A percentile compares a stretch with the other conserved stretches of the same genome.
These are phyloP conservation scores for Piper longum DNA, from an alignment of 164 flowering plant species.

Conservation along the genomic window DNA sequence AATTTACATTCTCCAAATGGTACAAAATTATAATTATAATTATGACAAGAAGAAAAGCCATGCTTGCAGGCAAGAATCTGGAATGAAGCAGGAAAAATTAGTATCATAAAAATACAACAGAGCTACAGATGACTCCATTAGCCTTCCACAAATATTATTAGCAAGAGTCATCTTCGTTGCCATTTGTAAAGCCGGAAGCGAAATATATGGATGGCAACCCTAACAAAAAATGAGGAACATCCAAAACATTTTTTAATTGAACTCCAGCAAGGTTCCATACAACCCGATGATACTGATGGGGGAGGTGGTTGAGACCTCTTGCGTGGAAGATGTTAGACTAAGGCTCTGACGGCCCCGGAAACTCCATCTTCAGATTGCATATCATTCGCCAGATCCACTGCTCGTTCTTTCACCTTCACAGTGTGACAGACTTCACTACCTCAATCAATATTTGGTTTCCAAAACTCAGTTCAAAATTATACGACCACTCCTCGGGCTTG, in stretches of 20 bases:
- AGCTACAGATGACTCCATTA: not conserved
- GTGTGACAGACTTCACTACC: not conserved
- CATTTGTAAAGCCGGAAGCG: too few relatives aligned
- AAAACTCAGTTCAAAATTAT: not conserved
- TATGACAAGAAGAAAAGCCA: too few relatives aligned
- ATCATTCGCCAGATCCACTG: conserved; percentile 63
- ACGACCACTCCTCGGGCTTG: conserved; percentile 32
- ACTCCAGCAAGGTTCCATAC: conserved; percentile 16
- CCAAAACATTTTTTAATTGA: conserved; percentile 37
- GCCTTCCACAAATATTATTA: not conserved
- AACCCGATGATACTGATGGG: conserved; percentile 24
- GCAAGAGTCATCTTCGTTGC: not conserved
- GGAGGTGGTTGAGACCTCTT: conserved; percentile 21
- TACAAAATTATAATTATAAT: too few relatives aligned
- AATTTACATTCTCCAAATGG: too few relatives aligned
- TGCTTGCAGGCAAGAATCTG: too few relatives aligned
- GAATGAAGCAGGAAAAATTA: too few relatives aligned
- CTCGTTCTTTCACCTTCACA: conserved; percentile 69
- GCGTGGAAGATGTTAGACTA: conserved; percentile 66
- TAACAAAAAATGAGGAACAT: conserved; percentile 36
- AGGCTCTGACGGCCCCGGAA: conserved; percentile 90
- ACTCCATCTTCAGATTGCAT: conserved; percentile 96
- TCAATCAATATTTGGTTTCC: not conserved
- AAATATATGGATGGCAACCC: not conserved
- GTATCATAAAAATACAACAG: too few relatives aligned